Percentiles rank a stretch among this genome's conserved stretches.
Conservation (phyloP, 495 filamentous ascomycete genomes). For the Staphylotrichum tortipilum region DNA sequence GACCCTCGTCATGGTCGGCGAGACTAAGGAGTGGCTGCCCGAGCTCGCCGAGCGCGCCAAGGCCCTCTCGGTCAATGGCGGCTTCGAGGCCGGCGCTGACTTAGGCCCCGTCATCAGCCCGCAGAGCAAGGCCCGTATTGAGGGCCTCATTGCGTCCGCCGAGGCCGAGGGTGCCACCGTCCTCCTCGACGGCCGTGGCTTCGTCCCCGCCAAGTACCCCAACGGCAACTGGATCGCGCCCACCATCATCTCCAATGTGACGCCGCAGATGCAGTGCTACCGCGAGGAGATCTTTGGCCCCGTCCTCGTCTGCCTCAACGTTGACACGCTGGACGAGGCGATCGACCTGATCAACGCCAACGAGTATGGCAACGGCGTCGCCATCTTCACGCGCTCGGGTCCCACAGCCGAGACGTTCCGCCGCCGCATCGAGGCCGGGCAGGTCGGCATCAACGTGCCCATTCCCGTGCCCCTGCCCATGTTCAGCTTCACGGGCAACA, state of each 20-base stretch:
- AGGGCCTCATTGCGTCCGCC: slow-evolving; percentile 76
- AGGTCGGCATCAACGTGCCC: slow-evolving; percentile 75
- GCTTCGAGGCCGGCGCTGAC: slow-evolving; percentile 90
- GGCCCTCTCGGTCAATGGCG: slow-evolving; percentile 80
- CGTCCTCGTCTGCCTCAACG: slow-evolving; percentile 78
- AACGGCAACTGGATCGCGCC: slow-evolving; percentile 95
- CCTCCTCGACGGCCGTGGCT: slow-evolving; percentile 84
- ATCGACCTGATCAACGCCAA: slow-evolving; percentile 57
- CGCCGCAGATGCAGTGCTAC: slow-evolving; percentile 88
- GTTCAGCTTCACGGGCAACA: slow-evolving; percentile 98
- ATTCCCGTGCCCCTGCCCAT: slow-evolving; percentile 85
- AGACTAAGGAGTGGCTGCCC: slow-evolving; percentile 85
- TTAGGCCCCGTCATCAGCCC: slow-evolving; percentile 94
- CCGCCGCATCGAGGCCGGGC: slow-evolving; percentile 62
- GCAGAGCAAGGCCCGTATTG: slow-evolving; percentile 86
- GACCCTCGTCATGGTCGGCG: slow-evolving; percentile 86
- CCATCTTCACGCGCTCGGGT: slow-evolving; percentile 55
- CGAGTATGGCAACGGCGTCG: slow-evolving; percentile 58
- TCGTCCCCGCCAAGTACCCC: slow-evolving; percentile 84
- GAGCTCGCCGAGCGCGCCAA: slow-evolving; percentile 91
- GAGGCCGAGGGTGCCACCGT: slow-evolving; percentile 92
- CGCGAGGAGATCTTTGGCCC: slow-evolving; percentile 95
- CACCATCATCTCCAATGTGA: slow-evolving; percentile 92
- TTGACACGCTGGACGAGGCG: slow-evolving; percentile 73
- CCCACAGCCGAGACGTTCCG: slow-evolving; percentile 54